These are phyloP conservation scores for Malania oleifera DNA, from an alignment of 164 flowering plant genomes.

Conservation along the genomic window DNA sequence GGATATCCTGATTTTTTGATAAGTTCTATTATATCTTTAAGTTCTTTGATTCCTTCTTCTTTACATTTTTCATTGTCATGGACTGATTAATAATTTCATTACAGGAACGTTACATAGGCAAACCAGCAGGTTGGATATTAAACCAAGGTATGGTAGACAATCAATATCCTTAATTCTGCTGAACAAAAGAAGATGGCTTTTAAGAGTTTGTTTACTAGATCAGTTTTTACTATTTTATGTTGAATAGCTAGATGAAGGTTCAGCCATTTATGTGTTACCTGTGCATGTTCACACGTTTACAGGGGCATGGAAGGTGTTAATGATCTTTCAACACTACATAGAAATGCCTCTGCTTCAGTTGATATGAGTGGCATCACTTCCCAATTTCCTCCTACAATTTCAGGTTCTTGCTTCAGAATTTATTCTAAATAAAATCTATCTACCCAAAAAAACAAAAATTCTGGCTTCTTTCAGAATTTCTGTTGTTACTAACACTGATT, in stretches of 20 bases:
- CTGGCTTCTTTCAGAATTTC: background rate
- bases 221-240: background rate
- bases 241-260: background rate
- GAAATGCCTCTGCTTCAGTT: conserved; percentile 33
- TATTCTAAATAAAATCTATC: conserved; percentile 4
- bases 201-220: background rate
- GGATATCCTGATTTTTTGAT: too few relatives aligned
- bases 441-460: background rate
- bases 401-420: conserved; percentile 20
- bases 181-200: background rate
- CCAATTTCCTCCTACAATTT: conserved; percentile 12
- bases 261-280: background rate
- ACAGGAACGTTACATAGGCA: conserved; percentile 27
- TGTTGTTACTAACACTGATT: background rate
- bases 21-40: background rate
- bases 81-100: background rate
- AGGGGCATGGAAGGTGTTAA: conserved; percentile 26
- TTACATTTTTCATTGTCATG: background rate
- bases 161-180: background rate
- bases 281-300: conserved; percentile 1
- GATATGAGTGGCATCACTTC: conserved; percentile 36
- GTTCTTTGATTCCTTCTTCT: background rate
- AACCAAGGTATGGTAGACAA: conserved; percentile 24
- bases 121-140: conserved; percentile 25
- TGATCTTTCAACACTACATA: conserved; percentile 28